Percentiles rank a stretch among this genome's conserved stretches.
phyloP scores from a whole-genome alignment of 805 yeast species.

The Candida golubevii region DNA sequence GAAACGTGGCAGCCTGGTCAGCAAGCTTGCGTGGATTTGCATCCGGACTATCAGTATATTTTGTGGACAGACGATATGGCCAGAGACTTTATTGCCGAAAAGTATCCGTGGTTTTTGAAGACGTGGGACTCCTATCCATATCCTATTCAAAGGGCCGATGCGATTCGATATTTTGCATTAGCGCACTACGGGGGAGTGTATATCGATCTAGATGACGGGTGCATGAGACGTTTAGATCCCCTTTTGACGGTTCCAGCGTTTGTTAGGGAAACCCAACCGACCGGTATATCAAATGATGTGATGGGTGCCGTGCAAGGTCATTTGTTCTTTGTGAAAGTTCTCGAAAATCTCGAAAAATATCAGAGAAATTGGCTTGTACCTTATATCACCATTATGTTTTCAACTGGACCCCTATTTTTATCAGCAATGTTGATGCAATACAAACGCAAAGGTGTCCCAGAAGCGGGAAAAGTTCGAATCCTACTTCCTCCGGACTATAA shows the following conservation, averaged over 20 bases:
- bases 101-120: conserved; percentile 81
- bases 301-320: conserved; percentile 87
- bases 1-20: conserved; percentile 79
- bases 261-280: conserved; percentile 81
- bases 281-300: conserved; percentile 89
- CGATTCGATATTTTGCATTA: conserved; percentile 80
- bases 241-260: conserved; percentile 78
- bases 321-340: conserved; percentile 72
- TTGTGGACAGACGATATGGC: conserved; percentile 89
- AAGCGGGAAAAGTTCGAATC: conserved; percentile 61
- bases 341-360: conserved; percentile 59
- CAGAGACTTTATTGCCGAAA: conserved; percentile 67
- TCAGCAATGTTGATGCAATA: conserved; percentile 86
- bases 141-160: conserved; percentile 88
- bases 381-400: conserved; percentile 85
- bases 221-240: conserved; percentile 75
- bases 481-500: conserved; percentile 73
- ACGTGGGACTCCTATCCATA: conserved; percentile 76
- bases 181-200: conserved; percentile 86
- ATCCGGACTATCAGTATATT: conserved; percentile 84
- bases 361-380: conserved; percentile 75
- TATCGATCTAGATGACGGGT: conserved; percentile 87
- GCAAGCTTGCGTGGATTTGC: conserved; percentile 66
- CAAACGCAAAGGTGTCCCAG: conserved; percentile 73
- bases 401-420: conserved; percentile 87